Evolutionary conservation across 345 rosid genomes (phyloP), one percentile per base, ranked within the genome.

Genomic region (Pistacia vera): DNA sequence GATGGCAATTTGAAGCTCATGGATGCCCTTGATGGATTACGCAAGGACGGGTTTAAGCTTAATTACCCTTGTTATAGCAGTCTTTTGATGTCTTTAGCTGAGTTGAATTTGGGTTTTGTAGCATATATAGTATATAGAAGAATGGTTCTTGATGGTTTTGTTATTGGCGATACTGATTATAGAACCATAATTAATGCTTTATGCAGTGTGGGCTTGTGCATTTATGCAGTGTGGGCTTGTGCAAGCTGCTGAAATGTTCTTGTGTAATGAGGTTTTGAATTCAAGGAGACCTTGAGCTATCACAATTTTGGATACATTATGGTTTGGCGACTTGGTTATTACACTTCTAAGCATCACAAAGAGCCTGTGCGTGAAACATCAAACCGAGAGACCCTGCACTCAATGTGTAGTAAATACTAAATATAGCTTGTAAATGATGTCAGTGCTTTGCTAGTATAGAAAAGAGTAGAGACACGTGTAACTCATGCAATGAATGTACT

Each of bases 41-140:
- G 85, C 52, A 68, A 72, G 57, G 69, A 14, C 11, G 86, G 91
- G 51, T 84, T 88, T 76, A 75, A 81, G 70, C 79, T 84, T 28
- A 84, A 88, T 41, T 88, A 85, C 68, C 89, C 91, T 66, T 82
- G 83, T 79, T 84, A 85, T 61, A 85, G 88, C 81, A 66, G 80
- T 73, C 79, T 88, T 63, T 77, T 85, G 70, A 82, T 81, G 86
- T 78, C 84, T 28, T 73, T 88, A 64, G 87, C 89, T 61, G 84
- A 84, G 74, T 74, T 81, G 64, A 75, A 77, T 60, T 49, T 81
- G 72, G 89, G 86, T 49, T 28, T 66, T 71, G 78, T 75, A 55
- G 87, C 85, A 58, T 84, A 75, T 49, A 4, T 30, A 13, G 78
- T 83, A 49, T 85, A 75, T 38, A 74, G 56, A 70, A 57, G 74